Evolutionary conservation across 345 rosid genomes (phyloP), one percentile per base, ranked within the genome.

Genomic region (Iberis pinnata): DNA sequence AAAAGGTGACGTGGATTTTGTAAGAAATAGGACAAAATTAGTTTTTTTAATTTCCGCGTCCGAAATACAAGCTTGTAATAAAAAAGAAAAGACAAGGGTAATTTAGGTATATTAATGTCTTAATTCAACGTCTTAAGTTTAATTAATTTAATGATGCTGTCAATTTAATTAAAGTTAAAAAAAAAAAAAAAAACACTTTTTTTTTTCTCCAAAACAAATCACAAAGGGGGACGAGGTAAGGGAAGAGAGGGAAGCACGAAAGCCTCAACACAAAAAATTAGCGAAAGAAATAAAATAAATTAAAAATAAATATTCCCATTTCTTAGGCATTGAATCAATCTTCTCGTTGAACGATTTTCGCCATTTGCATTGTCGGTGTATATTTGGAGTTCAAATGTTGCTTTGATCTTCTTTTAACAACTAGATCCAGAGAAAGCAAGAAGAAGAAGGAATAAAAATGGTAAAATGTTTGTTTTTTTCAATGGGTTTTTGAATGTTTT

Each of bases 231-330:
- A 16, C 57, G 56, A 60, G 67, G 67, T 37, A 45, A 63, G 60
- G 26, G 20, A 29, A 9, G 33, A 49, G 70, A 66, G 70, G 71
- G 39, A 67, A 60, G 71, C 71, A 67, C 71, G 71, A 60, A 67
- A 58, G 32, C 56, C 25, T 18, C 12, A 38, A 24, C 26, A 33
- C 41, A n/a, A 19, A n/a, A 17, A 24, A 15, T 7, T 6, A 4
- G 10, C 2, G 3, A 38, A 7, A 49, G 0, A 18, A 13, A 29
- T 29, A 2, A 29, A 29, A 29, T 29, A 4, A 33, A 36, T 17
- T 9, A 11, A 15, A 14, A 12, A 12, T n/a, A n/a, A n/a, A n/a
- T n/a, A n/a, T n/a, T n/a, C n/a, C n/a, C n/a, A n/a, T n/a, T n/a
- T n/a, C n/a, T n/a, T n/a, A n/a, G n/a, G n/a, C 25, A 22, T 22